phyloP scores from a whole-genome alignment of 345 rosid genomes.

The Raphanus raphanistrum region DNA sequence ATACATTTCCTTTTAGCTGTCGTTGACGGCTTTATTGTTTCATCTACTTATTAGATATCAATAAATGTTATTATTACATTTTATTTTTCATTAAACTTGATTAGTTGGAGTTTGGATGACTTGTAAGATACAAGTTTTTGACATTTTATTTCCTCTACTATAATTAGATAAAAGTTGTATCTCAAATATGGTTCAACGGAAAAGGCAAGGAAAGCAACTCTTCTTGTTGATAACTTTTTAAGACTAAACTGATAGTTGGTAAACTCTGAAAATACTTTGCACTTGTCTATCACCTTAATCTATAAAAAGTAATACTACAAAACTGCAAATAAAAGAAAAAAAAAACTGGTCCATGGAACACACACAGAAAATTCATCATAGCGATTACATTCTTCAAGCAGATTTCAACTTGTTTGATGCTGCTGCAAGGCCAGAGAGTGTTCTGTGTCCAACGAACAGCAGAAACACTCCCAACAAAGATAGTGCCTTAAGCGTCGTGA shows the following conservation, averaged over 20 bases:
- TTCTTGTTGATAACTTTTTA: background rate
- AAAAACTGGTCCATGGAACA: slow-evolving; percentile 15
- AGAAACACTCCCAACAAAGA: slow-evolving; percentile 78
- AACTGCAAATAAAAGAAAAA: background rate
- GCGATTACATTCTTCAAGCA: slow-evolving; percentile 39
- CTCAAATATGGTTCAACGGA: background rate
- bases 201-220: background rate
- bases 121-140: too few species aligned
- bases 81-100: too few species aligned
- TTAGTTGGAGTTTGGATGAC: too few species aligned
- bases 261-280: slow-evolving; percentile 15
- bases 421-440: slow-evolving; percentile 75
- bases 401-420: slow-evolving; percentile 85
- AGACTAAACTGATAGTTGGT: slow-evolving; percentile 27
- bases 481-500: slow-evolving; percentile 79
- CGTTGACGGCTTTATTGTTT: slow-evolving; percentile 8
- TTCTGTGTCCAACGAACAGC: slow-evolving; percentile 82
- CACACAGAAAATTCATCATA: background rate
- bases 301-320: slow-evolving; percentile 37
- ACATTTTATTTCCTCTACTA: too few species aligned
- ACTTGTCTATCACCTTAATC: slow-evolving; percentile 27
- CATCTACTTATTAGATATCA: background rate
- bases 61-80: too few species aligned
- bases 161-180: too few species aligned
- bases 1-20: slow-evolving; percentile 2